Evolutionary conservation across 2,329 filamentous ascomycete genomes (phyloP), one percentile per base, ranked within the genome.

Genomic region (Kalmusia sp.): DNA sequence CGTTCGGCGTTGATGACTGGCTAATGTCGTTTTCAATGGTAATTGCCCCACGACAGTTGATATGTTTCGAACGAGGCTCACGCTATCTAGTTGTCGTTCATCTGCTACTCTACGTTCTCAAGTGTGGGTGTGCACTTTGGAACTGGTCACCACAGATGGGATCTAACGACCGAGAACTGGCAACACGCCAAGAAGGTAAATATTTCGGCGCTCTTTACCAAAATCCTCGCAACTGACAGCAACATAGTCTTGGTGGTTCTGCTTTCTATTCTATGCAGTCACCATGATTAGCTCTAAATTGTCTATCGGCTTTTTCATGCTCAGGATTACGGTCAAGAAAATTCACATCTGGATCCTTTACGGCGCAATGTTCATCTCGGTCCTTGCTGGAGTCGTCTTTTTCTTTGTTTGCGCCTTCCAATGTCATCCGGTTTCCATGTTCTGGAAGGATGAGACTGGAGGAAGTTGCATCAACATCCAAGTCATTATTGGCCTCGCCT

Each of bases 381-480:
- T 68, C 7, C 48, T 72, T 5, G 79, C 77, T 61, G 70, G 71
- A 24, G 49, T 64, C 9, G 59, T 68, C 25, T 76, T 76, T 58
- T 79, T 80, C 68, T 77, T 82, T 58, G 65, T 82, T 51, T 75
- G 78, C 15, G 55, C 80, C 0, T 79, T 84, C 46, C 82, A 84
- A 57, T 84, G 82, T 69, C 65, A 65, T 1, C 82, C 82, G 0
- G 60, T 79, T 1, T 74, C 72, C 1, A 80, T 76, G 57, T 83
- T 83, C 61, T 84, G 82, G 79, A 64, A 71, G 11, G 76, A 74
- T 54, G 62, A 74, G 11, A 39, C 48, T 14, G 40, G 62, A 0
- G 80, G 80, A 2, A 70, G 61, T 1, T 83, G 82, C 57, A 65
- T 80, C 33, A 57, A 76, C 48, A 66, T 65, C 8, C 63, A 68